Conservation (phyloP, 176 grass and related monocot genomes). For the Thinopyrum elongatum region DNA sequence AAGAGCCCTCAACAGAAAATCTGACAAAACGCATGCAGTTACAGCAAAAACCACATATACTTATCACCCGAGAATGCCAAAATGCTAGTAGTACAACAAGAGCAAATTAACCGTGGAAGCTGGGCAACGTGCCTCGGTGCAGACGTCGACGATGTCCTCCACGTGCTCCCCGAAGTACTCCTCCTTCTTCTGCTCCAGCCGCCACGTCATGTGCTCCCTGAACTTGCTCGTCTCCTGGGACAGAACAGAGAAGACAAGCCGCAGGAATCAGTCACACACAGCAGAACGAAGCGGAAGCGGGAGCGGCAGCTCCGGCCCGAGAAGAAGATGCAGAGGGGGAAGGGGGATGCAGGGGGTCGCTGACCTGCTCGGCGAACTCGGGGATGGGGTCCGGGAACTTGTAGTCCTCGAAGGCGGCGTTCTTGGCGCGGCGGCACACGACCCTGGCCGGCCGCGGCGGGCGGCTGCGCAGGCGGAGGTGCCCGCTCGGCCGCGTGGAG, state of each 20-base stretch:
- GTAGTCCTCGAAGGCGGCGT: conserved; percentile 54
- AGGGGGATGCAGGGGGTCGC: background rate
- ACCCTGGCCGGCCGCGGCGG: conserved; percentile 5
- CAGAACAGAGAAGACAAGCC: background rate
- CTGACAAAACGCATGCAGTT: background rate
- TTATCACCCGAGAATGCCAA: background rate
- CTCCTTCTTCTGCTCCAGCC: conserved; percentile 69
- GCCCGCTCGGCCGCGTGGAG: background rate
- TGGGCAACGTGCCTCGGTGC: conserved; percentile 61
- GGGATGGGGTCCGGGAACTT: conserved; percentile 91
- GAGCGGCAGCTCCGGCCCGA: background rate
- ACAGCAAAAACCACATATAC: background rate
- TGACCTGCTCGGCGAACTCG: conserved; percentile 71
- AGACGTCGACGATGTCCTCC: conserved; percentile 77
- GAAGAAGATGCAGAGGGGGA: background rate
- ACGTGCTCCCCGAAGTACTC: conserved; percentile 74
- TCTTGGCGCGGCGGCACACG: conserved; percentile 51
- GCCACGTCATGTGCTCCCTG: conserved; percentile 74
- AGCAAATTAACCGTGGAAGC: background rate
- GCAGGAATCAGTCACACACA: background rate
- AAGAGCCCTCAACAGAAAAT: background rate
- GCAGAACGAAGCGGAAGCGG: background rate
- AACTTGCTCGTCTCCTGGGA: conserved; percentile 80
- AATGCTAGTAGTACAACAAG: background rate
- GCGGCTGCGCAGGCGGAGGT: conserved; percentile 16